Percentiles rank a stretch among this genome's conserved stretches.
phyloP scores from a whole-genome alignment of 768 basidiomycete species.

The Pleurotus djamor region DNA sequence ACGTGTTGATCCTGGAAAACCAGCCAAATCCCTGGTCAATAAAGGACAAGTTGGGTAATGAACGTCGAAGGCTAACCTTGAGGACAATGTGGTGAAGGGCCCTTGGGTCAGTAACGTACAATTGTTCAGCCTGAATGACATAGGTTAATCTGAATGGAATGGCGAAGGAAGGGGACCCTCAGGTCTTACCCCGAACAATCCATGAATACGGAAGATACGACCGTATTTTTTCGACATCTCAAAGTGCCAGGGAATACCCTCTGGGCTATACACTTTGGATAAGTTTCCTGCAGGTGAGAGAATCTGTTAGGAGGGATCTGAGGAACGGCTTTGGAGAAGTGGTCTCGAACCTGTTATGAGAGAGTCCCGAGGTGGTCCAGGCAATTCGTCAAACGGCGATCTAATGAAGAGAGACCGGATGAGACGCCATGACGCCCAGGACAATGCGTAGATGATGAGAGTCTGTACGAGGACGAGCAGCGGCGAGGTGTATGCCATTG shows the following conservation, averaged over 20 bases:
- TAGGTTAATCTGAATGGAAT: not conserved
- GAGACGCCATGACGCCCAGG: conserved; percentile 4
- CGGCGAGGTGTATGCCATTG: conserved; percentile 1
- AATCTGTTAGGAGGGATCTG: conserved; percentile 1
- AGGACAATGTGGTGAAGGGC: conserved; percentile 4
- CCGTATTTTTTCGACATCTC: conserved; percentile 7
- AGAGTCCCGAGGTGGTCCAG: conserved; percentile 7
- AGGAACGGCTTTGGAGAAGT: not conserved
- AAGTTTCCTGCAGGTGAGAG: conserved; percentile 5
- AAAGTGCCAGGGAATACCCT: conserved; percentile 7
- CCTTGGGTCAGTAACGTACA: conserved; percentile 4
- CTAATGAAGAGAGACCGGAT: conserved; percentile 4
- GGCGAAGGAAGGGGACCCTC: not conserved
- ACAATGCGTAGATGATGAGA: not conserved
- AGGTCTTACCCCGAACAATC: conserved; percentile 3
- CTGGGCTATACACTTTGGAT: conserved; percentile 3
- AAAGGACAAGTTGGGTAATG: not conserved
- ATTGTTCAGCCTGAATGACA: conserved; percentile 2
- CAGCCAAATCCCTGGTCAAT: too few relatives aligned
- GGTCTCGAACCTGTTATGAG: conserved; percentile 6
- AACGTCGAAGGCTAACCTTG: not conserved
- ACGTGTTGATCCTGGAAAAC: conserved; percentile 25
- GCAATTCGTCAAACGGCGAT: conserved; percentile 6
- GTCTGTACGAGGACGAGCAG: conserved; percentile 1
- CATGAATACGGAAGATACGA: conserved; percentile 3